Percentiles rank a stretch among this genome's conserved stretches.
Conservation (phyloP, 305 asterid species). For the Plantago coronopus region DNA sequence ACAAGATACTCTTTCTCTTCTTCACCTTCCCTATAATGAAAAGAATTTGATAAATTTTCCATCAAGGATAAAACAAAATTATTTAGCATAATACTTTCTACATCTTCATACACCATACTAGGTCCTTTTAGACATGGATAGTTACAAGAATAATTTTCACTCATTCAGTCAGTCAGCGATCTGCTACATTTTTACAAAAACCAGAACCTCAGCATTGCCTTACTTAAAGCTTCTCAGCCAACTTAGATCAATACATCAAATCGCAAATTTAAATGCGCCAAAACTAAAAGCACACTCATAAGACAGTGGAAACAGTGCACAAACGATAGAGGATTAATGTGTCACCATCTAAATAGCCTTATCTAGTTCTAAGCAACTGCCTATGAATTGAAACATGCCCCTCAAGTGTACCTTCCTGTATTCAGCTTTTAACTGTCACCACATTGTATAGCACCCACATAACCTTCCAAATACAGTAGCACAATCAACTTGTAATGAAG, state of each 20-base stretch:
- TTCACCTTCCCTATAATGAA: slow-evolving; percentile 51
- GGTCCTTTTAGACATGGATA: slow-evolving; percentile 2
- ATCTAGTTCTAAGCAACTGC: too few relatives aligned
- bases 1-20: slow-evolving; percentile 85
- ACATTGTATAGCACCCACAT: too few relatives aligned
- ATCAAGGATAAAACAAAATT: background rate
- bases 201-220: background rate
- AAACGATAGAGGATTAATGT: too few relatives aligned
- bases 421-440: too few relatives aligned
- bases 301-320: too few relatives aligned
- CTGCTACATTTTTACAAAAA: background rate
- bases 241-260: background rate
- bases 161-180: slow-evolving; percentile 3
- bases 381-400: too few relatives aligned
- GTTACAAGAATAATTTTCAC: slow-evolving; percentile 1
- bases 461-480: too few relatives aligned
- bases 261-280: background rate
- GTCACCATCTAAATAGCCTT: too few relatives aligned
- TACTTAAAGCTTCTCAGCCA: background rate
- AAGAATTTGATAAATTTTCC: slow-evolving; percentile 23
- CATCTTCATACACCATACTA: background rate
- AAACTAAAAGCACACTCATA: background rate
- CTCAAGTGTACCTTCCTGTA: too few relatives aligned
- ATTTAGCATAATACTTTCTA: background rate
- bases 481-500: too few relatives aligned